Base-by-base conservation (phyloP, 2,329 filamentous ascomycete genomes). In the Scedosporium aurantiacum region DNA sequence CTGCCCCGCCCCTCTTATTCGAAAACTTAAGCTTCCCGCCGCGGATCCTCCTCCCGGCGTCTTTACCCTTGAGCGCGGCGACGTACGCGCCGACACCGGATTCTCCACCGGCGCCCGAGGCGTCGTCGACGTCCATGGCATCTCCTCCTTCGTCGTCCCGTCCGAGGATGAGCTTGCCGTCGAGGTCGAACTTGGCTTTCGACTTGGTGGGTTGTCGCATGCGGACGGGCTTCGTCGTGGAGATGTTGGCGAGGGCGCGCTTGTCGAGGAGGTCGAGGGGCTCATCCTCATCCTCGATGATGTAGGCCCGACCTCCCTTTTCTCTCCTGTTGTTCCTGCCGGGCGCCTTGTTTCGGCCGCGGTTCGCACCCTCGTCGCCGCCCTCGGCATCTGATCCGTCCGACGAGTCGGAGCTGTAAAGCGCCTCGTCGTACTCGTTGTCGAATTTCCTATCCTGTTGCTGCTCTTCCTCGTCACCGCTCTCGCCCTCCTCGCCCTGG, bases 381-480 rank as follows among this genome's bases (percentile, higher is more conserved):
- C 87, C 84, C 8, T 83, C 84, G 62, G 85, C 82, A 62, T 84
- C 85, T 1, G 80, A 84, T 3, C 67, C 70, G 5, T 79, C 83
- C 37, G 86, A 84, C 4, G 83, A 85, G 60, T 85, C 87, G 66
- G 85, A 90, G 71, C 91, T 92, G 71, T 97, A 96, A 40, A 99
- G 84, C n/a, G 93, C 92, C 73, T 96, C 89, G 72, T 97, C 93
- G 73, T 94, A 97, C 70, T 95, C 93, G 74, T 89, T 95, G 74
- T 92, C 91, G 71, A 95, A 96, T 63, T 85, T 84, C 18, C 50
- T 23, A 14, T 54, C 18, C 50, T 23, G 50, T 21, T 54, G 50
- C 50, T 54, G 61, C 18, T 63, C 61, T 40, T 16, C 54, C 14
- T 78, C 67, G 62, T 68, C 67, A 59, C 68, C 68, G n/a, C 75